Evolutionary conservation across 192 early-diverging fungal genomes (phyloP).

Genomic region (Umbelopsis sp.): DNA sequence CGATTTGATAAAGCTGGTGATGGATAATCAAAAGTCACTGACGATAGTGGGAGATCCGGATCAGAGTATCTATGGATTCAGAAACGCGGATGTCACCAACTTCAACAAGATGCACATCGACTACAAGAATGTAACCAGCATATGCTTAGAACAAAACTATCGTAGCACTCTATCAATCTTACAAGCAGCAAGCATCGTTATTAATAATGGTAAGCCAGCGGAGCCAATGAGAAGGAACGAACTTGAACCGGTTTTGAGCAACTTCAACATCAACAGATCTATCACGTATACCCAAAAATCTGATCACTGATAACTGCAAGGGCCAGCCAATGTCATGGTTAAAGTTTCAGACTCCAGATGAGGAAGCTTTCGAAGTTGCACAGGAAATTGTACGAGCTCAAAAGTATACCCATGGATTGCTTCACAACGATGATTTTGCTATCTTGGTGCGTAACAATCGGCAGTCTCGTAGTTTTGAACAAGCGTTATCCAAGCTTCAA

Average conservation of each 20-base stretch:
- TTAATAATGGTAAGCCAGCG: constrained; percentile 25
- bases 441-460: constrained; percentile 25
- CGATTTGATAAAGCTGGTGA: constrained; percentile 26
- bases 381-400: constrained; percentile 13
- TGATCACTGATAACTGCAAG: constrained; percentile 21
- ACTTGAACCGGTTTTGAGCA: neutral
- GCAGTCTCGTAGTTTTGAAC: constrained; percentile 19
- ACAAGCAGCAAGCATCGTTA: constrained; percentile 21
- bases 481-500: neutral
- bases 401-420: constrained; percentile 21
- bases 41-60: constrained; percentile 41
- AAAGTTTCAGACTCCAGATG: neutral
- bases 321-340: constrained; percentile 19
- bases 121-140: neutral
- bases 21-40: neutral
- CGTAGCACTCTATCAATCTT: constrained; percentile 27
- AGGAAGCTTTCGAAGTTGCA: constrained; percentile 22
- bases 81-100: constrained; percentile 29
- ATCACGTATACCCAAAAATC: neutral
- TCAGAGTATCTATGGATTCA: constrained; percentile 37
- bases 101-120: constrained; percentile 25
- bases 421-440: constrained; percentile 26
- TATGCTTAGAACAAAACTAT: constrained; percentile 30
- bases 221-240: neutral
- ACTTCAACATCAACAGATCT: constrained; percentile 10